Evolutionary conservation across 1,284 basidiomycete genomes (phyloP), one percentile per base, ranked within the genome.

Genomic region (Singerocomus rubriflavus): DNA sequence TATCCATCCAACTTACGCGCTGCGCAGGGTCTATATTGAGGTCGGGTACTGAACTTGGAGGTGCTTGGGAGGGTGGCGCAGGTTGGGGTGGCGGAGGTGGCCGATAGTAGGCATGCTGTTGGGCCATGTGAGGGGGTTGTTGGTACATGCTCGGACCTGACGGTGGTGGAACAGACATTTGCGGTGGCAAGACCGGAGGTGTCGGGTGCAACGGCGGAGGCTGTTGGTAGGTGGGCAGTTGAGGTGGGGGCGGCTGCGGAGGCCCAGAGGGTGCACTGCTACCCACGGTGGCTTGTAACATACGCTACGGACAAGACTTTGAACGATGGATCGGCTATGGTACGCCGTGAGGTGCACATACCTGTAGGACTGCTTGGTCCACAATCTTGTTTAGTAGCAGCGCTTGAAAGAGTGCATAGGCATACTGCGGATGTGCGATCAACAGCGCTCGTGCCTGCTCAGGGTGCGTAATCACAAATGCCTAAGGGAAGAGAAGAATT

Each of bases 381-480:
- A 99, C 92, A 25, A 99, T 92, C 65, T 96, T 93, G 79, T 97
- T 92, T 52, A 98, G 76, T 6, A 99, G 75, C 64, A 99, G 83
- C 0, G 93, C 91, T 73, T 98, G 96, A 75, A 99, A 98, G 16
- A 99, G 79, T 1, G 96, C 96, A 66, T 98, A 99, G 3, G 93
- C 88, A 14, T 98, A 79, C 71, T 99, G 96, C 13, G 97, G 96
- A 62, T 98, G 88, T 8, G 82, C 76, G 9, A 84, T 74, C 31
- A 99, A 80, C 32, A 99, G 73, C 5, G 81, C 75, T 42, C 86
- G 78, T 31, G 96, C 95, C 71, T 95, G 88, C 37, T 98, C 94
- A 3, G 95, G 93, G 55, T 93, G 88, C 0, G 85, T 91, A 26
- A 91, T 85, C 27, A 97, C 87, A 63, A 98, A 93, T 2, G 88